Conservation (phyloP, 2,329 filamentous ascomycete species). For the Pezicula carpinea region DNA sequence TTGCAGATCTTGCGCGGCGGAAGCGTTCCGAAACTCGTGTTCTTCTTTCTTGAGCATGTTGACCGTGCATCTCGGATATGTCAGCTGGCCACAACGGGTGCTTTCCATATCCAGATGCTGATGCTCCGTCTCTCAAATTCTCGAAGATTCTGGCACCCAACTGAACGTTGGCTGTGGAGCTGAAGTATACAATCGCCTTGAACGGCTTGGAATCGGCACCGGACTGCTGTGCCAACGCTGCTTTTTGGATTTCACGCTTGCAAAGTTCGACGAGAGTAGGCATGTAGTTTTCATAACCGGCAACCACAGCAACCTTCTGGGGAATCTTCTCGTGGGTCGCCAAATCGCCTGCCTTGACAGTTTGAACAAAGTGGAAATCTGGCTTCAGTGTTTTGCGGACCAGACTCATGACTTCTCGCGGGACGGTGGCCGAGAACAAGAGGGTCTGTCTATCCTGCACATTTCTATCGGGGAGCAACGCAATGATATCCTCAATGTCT, state of each 20-base stretch:
- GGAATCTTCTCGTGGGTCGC: conserved; percentile 83
- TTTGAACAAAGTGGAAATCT: conserved; percentile 85
- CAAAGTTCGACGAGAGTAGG: conserved; percentile 60
- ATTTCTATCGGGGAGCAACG: conserved; percentile 55
- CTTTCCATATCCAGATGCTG: conserved; percentile 12
- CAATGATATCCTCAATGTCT: conserved; percentile 58
- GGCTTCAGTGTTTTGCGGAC: conserved; percentile 71
- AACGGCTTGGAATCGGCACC: conserved; percentile 42
- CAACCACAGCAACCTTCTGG: conserved; percentile 65
- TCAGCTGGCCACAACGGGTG: conserved; percentile 24
- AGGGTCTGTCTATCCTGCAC: conserved; percentile 79
- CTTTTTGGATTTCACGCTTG: conserved; percentile 31
- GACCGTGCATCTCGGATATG: conserved; percentile 65
- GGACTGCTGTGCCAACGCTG: conserved; percentile 4
- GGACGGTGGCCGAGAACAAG: conserved; percentile 92
- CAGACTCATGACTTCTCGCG: conserved; percentile 73
- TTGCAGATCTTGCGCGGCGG: conserved; percentile 53
- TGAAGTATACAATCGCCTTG: conserved; percentile 92
- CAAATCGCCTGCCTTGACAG: conserved; percentile 72
- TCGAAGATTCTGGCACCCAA: conserved; percentile 54
- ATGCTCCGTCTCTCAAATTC: conserved; percentile 16
- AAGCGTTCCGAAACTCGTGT: conserved; percentile 70
- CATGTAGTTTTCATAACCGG: conserved; percentile 70
- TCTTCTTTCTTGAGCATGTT: conserved; percentile 65
- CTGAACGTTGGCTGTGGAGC: conserved; percentile 68